Evolutionary conservation across 2,329 filamentous ascomycete species (phyloP).

Genomic region (Trichoderma atrobrunneum): DNA sequence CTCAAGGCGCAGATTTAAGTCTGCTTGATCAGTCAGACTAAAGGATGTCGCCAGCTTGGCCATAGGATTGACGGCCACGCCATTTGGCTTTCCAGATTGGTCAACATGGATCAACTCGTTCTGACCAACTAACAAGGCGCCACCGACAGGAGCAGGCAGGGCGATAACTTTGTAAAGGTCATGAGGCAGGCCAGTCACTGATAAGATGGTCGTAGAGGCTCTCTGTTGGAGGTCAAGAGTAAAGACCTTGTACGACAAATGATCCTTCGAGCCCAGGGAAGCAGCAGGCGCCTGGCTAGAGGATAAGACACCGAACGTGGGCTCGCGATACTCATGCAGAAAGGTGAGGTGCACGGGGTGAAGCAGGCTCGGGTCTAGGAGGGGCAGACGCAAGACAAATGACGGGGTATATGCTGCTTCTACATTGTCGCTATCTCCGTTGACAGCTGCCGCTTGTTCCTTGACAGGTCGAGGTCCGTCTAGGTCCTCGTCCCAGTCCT

Average conservation of each 20-base stretch:
- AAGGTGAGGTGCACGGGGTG: slow-evolving; percentile 92
- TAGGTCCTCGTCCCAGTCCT: slow-evolving; percentile 81
- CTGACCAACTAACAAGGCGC: slow-evolving; percentile 77
- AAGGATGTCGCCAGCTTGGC: slow-evolving; percentile 80
- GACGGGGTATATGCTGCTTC: slow-evolving; percentile 79
- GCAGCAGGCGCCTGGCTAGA: slow-evolving; percentile 71
- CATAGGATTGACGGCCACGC: slow-evolving; percentile 89
- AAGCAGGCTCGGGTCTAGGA: slow-evolving; percentile 81
- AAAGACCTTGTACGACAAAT: slow-evolving; percentile 88
- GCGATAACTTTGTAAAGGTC: slow-evolving; percentile 82
- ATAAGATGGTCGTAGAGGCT: slow-evolving; percentile 88
- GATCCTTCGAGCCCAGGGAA: slow-evolving; percentile 79
- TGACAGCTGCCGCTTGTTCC: slow-evolving; percentile 35
- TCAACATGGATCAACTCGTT: slow-evolving; percentile 96
- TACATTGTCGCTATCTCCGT: slow-evolving; percentile 37
- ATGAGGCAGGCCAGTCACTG: slow-evolving; percentile 79
- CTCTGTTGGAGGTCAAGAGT: slow-evolving; percentile 91
- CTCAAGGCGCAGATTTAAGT: slow-evolving; percentile 76
- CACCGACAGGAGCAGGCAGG: slow-evolving; percentile 81
- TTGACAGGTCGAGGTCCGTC: slow-evolving; percentile 64
- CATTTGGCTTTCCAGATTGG: slow-evolving; percentile 90
- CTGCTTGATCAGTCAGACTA: slow-evolving; percentile 79
- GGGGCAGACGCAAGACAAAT: slow-evolving; percentile 86
- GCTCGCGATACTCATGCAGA: slow-evolving; percentile 93
- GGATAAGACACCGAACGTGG: slow-evolving; percentile 92